These are phyloP conservation scores for Viridothelium virens DNA, from an alignment of 495 filamentous ascomycete species.

Conservation along the genomic window DNA sequence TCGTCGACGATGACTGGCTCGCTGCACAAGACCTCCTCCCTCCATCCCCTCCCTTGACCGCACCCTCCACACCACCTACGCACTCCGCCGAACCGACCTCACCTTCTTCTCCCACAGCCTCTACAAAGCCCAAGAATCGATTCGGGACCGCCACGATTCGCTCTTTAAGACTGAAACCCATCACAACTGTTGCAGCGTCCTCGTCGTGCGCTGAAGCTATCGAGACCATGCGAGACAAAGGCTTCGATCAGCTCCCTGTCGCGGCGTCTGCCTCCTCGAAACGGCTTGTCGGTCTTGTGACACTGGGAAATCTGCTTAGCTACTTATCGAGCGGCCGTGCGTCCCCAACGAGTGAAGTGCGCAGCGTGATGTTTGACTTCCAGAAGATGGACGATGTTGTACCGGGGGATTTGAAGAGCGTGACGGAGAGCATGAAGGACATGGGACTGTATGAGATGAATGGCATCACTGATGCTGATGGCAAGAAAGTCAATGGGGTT, in stretches of 20 bases:
- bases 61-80: conserved; percentile 38
- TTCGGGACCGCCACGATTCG: conserved; percentile 68
- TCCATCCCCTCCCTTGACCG: conserved; percentile 45
- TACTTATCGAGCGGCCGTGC: conserved; percentile 78
- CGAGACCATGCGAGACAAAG: conserved; percentile 93
- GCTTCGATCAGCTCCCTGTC: conserved; percentile 93
- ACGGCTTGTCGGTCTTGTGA: conserved; percentile 79
- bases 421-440: conserved; percentile 56
- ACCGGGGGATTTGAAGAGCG: conserved; percentile 40
- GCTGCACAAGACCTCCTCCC: conserved; percentile 85
- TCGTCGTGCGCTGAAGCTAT: conserved; percentile 73
- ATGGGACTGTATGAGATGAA: conserved; percentile 13
- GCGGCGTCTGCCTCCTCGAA: conserved; percentile 53
- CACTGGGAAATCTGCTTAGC: conserved; percentile 86
- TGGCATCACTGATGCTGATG: background rate
- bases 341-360: conserved; percentile 59
- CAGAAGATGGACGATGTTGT: conserved; percentile 61
- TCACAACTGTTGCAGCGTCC: conserved; percentile 67
- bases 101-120: conserved; percentile 16
- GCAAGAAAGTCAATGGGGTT: conserved; percentile 8
- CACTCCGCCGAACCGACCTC: conserved; percentile 17
- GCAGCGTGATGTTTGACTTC: conserved; percentile 96
- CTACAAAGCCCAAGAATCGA: conserved; percentile 39
- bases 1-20: conserved; percentile 97
- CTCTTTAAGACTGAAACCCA: conserved; percentile 78